phyloP scores from a whole-genome alignment of 2,329 filamentous ascomycete genomes.

The Trichoderma sp. region DNA sequence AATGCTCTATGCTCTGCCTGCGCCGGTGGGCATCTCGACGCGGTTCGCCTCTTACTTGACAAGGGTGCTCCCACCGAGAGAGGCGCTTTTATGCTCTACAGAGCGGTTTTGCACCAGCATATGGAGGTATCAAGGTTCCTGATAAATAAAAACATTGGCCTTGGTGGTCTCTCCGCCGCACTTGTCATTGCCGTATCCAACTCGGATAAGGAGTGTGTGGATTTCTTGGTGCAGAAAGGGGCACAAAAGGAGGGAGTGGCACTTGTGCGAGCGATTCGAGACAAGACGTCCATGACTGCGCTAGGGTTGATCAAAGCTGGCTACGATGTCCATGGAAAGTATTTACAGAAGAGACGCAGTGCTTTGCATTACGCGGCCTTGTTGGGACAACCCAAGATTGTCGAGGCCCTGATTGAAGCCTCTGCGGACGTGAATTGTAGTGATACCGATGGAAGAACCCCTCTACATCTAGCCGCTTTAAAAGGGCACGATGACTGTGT shows the following conservation, averaged over 20 bases:
- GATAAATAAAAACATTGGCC: background rate
- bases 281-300: background rate
- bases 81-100: background rate
- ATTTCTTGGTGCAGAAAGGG: constrained; percentile 7
- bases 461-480: constrained; percentile 1
- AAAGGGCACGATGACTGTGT: constrained; percentile 5
- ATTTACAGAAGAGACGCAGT: background rate
- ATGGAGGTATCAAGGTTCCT: background rate
- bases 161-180: background rate
- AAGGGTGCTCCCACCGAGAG: constrained; percentile 4
- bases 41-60: background rate
- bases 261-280: constrained; percentile 1
- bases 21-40: background rate
- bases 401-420: background rate
- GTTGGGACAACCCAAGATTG: background rate
- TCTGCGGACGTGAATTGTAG: constrained; percentile 3
- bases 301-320: constrained; percentile 5
- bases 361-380: background rate
- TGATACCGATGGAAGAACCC: constrained; percentile 8
- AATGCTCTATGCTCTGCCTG: background rate
- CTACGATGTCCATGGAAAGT: background rate
- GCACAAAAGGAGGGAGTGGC: background rate
- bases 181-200: constrained; percentile 2
- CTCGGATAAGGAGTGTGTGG: background rate
- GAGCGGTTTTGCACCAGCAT: background rate